Evolutionary conservation across 805 yeast genomes (phyloP).

Genomic region (Candida berthetii): DNA sequence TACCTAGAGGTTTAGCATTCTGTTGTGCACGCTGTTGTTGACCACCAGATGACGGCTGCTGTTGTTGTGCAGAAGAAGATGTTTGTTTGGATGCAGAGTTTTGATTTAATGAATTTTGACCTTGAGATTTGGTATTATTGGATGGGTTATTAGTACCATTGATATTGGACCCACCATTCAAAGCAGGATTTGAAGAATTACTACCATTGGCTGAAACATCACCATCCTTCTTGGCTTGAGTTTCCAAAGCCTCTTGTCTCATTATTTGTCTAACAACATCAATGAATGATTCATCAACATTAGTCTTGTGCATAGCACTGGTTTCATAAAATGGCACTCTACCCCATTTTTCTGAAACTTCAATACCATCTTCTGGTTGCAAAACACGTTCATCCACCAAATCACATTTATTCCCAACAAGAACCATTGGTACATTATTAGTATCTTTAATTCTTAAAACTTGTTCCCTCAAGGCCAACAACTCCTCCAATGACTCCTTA

Average conservation of each 20-base stretch:
- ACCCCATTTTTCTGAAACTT: constrained; percentile 82
- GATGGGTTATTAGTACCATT: background rate
- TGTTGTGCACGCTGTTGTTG: background rate
- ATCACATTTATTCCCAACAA: constrained; percentile 91
- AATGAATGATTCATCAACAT: constrained; percentile 85
- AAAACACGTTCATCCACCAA: constrained; percentile 68
- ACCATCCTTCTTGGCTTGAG: background rate
- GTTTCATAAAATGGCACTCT: constrained; percentile 86
- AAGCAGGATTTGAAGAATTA: background rate
- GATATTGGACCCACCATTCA: background rate
- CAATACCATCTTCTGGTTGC: constrained; percentile 75
- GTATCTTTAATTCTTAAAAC: constrained; percentile 79
- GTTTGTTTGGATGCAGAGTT: background rate
- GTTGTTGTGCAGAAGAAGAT: background rate
- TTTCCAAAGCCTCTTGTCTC: constrained; percentile 47
- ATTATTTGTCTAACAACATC: constrained; percentile 88
- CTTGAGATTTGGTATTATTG: background rate
- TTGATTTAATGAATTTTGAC: background rate
- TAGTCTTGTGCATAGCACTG: constrained; percentile 84
- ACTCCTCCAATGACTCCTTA: constrained; percentile 67
- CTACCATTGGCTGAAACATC: constrained; percentile 1
- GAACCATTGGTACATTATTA: constrained; percentile 75
- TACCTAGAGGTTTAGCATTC: constrained; percentile 12
- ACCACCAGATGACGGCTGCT: background rate
- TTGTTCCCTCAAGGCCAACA: constrained; percentile 75